Percentiles rank a stretch among this genome's conserved stretches.
Conservation (phyloP, 2,329 filamentous ascomycete genomes). For the Penicillium psychrosexuale region DNA sequence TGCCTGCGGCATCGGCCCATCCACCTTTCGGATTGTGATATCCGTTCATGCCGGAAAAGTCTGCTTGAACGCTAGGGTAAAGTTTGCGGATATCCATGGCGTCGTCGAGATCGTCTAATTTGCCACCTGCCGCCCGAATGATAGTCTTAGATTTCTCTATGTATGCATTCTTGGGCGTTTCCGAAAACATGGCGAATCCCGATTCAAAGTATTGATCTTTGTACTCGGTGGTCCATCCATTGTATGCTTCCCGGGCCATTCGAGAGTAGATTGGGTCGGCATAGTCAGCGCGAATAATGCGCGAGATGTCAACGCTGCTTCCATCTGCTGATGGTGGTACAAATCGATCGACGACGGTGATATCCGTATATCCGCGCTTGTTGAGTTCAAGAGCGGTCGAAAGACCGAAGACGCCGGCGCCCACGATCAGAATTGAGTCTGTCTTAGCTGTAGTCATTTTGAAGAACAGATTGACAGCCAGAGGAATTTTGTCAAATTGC, state of each 20-base stretch:
- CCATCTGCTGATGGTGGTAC: constrained; percentile 54
- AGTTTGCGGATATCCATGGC: constrained; percentile 20
- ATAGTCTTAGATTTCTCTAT: constrained; percentile 32
- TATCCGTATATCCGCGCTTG: constrained; percentile 51
- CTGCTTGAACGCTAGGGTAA: constrained; percentile 35
- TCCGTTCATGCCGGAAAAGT: constrained; percentile 66
- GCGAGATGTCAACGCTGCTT: constrained; percentile 55
- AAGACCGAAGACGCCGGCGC: constrained; percentile 16
- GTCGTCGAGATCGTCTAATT: constrained; percentile 42
- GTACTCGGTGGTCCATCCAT: constrained; percentile 58
- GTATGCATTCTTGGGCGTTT: constrained; percentile 26
- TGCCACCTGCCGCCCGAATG: constrained; percentile 37
- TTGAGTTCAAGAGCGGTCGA: constrained; percentile 62
- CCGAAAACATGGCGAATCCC: constrained; percentile 30
- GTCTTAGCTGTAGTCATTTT: constrained; percentile 23
- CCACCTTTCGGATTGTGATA: constrained; percentile 64
- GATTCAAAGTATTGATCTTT: constrained; percentile 25
- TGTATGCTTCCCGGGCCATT: constrained; percentile 66
- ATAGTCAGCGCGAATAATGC: constrained; percentile 69
- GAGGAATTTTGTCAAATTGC: neutral
- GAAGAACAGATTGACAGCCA: neutral
- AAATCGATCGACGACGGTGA: constrained; percentile 56
- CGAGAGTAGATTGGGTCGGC: constrained; percentile 69
- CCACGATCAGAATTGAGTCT: constrained; percentile 57
- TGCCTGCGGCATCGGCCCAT: constrained; percentile 73